Base-by-base conservation (phyloP, 2,329 filamentous ascomycete species). In the Amauroascus niger region DNA sequence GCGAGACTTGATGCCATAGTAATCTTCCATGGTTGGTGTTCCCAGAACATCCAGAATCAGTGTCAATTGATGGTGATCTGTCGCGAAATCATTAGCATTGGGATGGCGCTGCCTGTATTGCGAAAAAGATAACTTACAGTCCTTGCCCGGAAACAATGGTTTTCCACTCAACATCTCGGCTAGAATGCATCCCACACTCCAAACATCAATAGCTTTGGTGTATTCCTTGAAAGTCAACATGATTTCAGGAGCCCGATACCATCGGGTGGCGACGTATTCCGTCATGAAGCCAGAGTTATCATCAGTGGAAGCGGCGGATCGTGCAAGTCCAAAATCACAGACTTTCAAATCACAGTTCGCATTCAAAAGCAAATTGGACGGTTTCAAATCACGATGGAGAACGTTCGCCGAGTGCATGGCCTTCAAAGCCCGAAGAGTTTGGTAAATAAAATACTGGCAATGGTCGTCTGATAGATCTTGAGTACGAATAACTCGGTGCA, bases 221-320 rank as follows among this genome's bases (percentile, higher is more conserved):
- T 98, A 98, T 74, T 98, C 93, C 76, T 98, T 97, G 79, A 97
- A 98, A 11, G 93, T 98, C 75, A 98, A 85, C 93, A 98, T 98
- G 71, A 98, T 98, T 71, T 98, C 93, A 2, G 93, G 93, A 5
- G 93, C 93, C 72, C 93, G 89, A 74, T 98, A 98, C 93, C 93
- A 98, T 65, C 93, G 85, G 45, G 93, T 98, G 49, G 93, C 93
- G 54, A 98, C 93, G 69, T 98, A 98, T 94, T 98, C 93, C 14
- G 93, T 98, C 93, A 98, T 98, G 81, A 98, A 98, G 20, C 93
- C 93, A n/a, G 91, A 96, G 74, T 98, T 98, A 72, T 98, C 93
- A 67, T 98, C 93, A 62, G 94, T 94, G 8, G 91, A 96, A 7
- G 93, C 93, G 11, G 93, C 93, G 8, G 91, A 97, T 66, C 90